These are phyloP conservation scores for Knoxia roxburghii DNA, from an alignment of 257 asterid species.

Conservation along the genomic window DNA sequence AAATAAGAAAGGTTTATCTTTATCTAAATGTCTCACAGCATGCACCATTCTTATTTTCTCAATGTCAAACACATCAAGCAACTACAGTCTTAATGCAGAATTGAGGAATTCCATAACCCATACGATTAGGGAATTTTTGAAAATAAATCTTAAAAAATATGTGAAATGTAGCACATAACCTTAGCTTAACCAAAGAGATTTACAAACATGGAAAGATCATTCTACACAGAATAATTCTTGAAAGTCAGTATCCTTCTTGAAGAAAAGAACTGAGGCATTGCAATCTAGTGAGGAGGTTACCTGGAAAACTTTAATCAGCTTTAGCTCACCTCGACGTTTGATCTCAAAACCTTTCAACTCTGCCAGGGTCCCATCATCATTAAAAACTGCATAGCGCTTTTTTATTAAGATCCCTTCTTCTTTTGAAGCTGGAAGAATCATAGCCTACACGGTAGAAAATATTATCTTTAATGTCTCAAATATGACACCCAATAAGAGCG, in stretches of 20 bases:
- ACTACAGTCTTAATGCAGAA: background rate
- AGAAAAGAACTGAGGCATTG: slow-evolving; percentile 6
- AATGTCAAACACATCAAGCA: background rate
- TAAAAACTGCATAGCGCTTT: slow-evolving; percentile 97
- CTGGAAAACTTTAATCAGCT: slow-evolving; percentile 99
- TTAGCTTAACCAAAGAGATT: no score
- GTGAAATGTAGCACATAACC: no score
- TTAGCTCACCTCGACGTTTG: slow-evolving; percentile 99
- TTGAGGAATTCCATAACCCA: background rate
- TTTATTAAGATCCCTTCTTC: slow-evolving; percentile 98
- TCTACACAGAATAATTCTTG: background rate
- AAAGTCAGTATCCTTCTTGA: slow-evolving; percentile 2
- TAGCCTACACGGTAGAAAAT: slow-evolving; percentile 54
- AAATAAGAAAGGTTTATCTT: background rate
- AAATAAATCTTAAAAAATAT: no score
- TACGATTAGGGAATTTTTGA: background rate
- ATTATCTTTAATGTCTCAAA: slow-evolving; percentile 11
- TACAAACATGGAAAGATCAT: no score
- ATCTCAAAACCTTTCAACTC: slow-evolving; percentile 99
- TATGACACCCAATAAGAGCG: slow-evolving; percentile 21
- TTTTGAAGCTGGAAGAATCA: slow-evolving; percentile 98
- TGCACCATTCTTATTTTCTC: background rate
- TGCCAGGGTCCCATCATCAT: slow-evolving; percentile 96
- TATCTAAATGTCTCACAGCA: background rate
- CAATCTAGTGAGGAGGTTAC: slow-evolving; percentile 29